Evolutionary conservation across 2,329 filamentous ascomycete genomes (phyloP), one percentile per base, ranked within the genome.

Genomic region (Pyricularia pennisetigena): DNA sequence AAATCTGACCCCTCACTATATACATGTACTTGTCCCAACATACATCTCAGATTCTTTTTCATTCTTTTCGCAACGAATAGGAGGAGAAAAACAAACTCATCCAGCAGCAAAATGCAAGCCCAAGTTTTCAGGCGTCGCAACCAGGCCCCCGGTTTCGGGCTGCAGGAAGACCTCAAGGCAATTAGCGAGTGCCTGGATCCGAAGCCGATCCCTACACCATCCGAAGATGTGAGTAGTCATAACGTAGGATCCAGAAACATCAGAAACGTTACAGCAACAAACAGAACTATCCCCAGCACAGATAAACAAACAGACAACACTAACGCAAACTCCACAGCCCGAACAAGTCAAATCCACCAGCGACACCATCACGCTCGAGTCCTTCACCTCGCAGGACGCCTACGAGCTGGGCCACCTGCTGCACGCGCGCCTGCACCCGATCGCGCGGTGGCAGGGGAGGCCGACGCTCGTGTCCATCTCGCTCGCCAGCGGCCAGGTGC

Each of bases 351-450:
- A 66, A 12, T 26, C 65, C 4, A 61, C 16, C 8, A 32, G 29
- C 41, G 49, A 83, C 72, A 80, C 80, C 6, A 80, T 84, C 74
- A 78, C 75, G 0, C 72, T 85, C 28, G 73, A 77, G 12, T 76
- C 83, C 71, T 92, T 92, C 78, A 90, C 88, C 1, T 80, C 83
- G 68, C 79, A 83, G 28, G 88, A 90, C 72, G 89, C 89, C 66
- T 90, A 86, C 81, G 81, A 84, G 41, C 83, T 92, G 4, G 89
- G 89, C 69, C 83, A 84, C 71, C 83, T 88, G 24, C 83, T 92
- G 29, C 85, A 88, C 72, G 84, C 83, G 57, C 83, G 88, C n/a
- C 84, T 91, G 8, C 78, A 85, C 32, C 80, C 83, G 6, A 81
- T 86, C 68, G 74, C 82, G 8, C 49, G 72, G 9, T 67, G 70